These are phyloP conservation scores for Entrophospora sp. DNA, from an alignment of 192 early-diverging fungal species.

Conservation along the genomic window DNA sequence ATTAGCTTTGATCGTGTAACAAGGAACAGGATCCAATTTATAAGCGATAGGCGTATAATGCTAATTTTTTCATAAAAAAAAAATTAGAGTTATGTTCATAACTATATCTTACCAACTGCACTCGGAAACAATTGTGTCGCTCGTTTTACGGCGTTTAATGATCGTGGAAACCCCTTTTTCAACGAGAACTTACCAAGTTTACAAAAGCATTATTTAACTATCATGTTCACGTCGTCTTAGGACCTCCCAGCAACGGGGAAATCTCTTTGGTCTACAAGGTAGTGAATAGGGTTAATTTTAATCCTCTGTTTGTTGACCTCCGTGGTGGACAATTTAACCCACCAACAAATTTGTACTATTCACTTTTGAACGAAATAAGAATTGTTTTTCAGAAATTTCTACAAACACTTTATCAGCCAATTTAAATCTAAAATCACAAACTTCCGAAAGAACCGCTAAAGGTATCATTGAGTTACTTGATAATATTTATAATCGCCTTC, in stretches of 20 bases:
- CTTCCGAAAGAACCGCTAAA: background rate
- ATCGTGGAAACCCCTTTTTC: no score
- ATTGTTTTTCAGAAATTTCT: background rate
- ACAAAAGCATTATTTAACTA: background rate
- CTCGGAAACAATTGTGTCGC: no score
- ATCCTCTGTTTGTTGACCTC: background rate
- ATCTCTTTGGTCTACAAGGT: slow-evolving; percentile 3
- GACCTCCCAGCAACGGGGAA: background rate
- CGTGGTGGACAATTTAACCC: background rate
- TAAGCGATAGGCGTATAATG: no score
- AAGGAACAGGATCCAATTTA: no score
- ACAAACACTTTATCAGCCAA: background rate
- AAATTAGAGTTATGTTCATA: no score
- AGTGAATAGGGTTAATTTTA: background rate
- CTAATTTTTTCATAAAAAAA: no score
- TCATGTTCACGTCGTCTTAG: background rate
- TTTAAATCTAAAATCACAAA: background rate
- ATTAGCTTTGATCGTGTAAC: no score
- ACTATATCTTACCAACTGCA: no score
- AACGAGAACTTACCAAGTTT: background rate
- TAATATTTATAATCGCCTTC: background rate
- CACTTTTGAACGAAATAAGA: background rate
- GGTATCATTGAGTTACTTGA: background rate
- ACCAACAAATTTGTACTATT: slow-evolving; percentile 1
- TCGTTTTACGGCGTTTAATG: no score